Percentiles rank a stretch among this genome's conserved stretches.
phyloP scores from a whole-genome alignment of 179 eudicot species.

The Actinidia arguta region DNA sequence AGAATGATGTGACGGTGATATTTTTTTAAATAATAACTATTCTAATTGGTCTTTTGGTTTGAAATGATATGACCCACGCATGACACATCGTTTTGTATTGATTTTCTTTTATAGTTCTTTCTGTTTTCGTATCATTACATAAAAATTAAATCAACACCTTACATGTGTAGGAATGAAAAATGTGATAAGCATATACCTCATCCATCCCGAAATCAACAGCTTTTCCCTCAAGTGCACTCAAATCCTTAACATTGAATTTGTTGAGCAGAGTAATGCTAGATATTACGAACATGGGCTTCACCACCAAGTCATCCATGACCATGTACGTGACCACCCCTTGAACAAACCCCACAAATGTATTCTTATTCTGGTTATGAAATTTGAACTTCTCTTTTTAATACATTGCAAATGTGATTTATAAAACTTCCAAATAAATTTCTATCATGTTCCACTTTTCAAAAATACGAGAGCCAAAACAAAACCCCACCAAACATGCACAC shows the following conservation, averaged over 20 bases:
- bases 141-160: background rate
- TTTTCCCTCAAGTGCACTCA: background rate
- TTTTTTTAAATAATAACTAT: background rate
- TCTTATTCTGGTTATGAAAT: too few relatives aligned
- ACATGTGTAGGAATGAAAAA: background rate
- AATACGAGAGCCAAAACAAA: too few relatives aligned
- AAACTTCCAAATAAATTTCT: too few relatives aligned
- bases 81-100: too few relatives aligned
- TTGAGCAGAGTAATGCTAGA: background rate
- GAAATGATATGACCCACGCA: too few relatives aligned
- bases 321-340: background rate
- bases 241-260: background rate
- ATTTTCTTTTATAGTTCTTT: too few relatives aligned
- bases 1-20: background rate
- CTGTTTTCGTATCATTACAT: background rate
- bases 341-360: background rate
- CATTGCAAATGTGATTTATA: too few relatives aligned
- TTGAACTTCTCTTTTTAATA: too few relatives aligned
- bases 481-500: too few relatives aligned
- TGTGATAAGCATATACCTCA: background rate
- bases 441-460: too few relatives aligned
- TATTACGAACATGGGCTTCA: background rate
- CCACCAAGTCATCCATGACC: slow-evolving; percentile 19
- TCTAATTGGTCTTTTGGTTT: too few relatives aligned
- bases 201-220: background rate